Percentiles rank a stretch among this genome's conserved stretches.
phyloP scores from a whole-genome alignment of 495 filamentous ascomycete genomes.

The Penicillium coffeae region DNA sequence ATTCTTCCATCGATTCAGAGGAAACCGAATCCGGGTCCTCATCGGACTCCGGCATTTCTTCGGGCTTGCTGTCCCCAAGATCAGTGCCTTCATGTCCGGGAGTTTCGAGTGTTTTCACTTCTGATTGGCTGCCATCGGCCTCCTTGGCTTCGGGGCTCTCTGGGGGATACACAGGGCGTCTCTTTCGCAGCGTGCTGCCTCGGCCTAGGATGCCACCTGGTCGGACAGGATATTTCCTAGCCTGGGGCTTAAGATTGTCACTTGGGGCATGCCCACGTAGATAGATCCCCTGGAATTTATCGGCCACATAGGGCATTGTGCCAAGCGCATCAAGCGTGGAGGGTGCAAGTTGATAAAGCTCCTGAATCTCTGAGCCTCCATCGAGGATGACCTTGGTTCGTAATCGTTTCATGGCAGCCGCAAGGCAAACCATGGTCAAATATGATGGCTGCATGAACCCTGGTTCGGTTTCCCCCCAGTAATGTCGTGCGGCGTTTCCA shows the following conservation, averaged over 20 bases:
- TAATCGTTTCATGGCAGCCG: slow-evolving; percentile 41
- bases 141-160: no score
- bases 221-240: slow-evolving; percentile 8
- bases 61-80: background rate
- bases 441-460: slow-evolving; percentile 50
- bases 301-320: slow-evolving; percentile 50
- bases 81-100: no score
- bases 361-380: slow-evolving; percentile 26
- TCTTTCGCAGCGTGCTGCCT: background rate
- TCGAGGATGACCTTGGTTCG: slow-evolving; percentile 32
- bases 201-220: slow-evolving; percentile 13
- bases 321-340: slow-evolving; percentile 48
- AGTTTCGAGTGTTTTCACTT: no score
- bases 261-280: slow-evolving; percentile 21
- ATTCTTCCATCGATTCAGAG: background rate
- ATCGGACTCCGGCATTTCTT: no score
- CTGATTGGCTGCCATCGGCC: no score
- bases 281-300: slow-evolving; percentile 38
- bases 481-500: slow-evolving; percentile 21
- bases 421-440: slow-evolving; percentile 52
- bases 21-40: no score
- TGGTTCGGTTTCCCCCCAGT: slow-evolving; percentile 37
- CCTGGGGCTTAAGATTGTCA: background rate
- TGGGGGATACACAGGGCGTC: no score
- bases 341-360: slow-evolving; percentile 39